A percentile compares a stretch with the other conserved stretches of the same genome.
Conservation (phyloP, 1,284 basidiomycete genomes). For the Cutaneotrichosporon curvatum region DNA sequence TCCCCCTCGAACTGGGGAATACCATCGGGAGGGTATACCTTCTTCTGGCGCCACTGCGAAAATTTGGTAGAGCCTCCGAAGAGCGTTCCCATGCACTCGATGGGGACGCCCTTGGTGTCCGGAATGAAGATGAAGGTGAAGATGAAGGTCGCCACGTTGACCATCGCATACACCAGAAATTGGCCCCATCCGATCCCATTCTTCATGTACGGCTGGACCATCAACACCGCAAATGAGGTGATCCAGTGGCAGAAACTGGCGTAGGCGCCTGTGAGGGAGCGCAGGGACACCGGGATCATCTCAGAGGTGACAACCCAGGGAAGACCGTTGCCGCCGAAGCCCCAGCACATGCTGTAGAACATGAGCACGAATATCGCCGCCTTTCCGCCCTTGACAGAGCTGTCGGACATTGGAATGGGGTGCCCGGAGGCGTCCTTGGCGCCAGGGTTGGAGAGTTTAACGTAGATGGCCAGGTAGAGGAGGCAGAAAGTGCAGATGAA, state of each 20-base stretch:
- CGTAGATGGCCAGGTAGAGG: slow-evolving; percentile 25
- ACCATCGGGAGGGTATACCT: slow-evolving; percentile 25
- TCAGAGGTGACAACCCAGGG: slow-evolving; percentile 29
- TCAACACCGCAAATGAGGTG: slow-evolving; percentile 28
- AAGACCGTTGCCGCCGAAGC: slow-evolving; percentile 25
- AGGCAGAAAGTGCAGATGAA: slow-evolving; percentile 20
- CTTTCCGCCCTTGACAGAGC: slow-evolving; percentile 21
- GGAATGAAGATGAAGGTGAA: slow-evolving; percentile 35
- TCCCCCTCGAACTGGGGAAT: too few species aligned
- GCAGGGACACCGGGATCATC: slow-evolving; percentile 30
- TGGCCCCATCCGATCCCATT: slow-evolving; percentile 19
- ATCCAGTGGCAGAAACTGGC: slow-evolving; percentile 27
- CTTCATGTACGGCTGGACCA: slow-evolving; percentile 26
- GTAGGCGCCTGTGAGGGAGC: slow-evolving; percentile 26
- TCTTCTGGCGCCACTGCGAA: slow-evolving; percentile 26
- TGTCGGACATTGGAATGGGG: slow-evolving; percentile 13
- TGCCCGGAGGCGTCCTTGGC: slow-evolving; percentile 3
- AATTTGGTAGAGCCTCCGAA: slow-evolving; percentile 17
- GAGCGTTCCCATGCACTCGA: slow-evolving; percentile 33
- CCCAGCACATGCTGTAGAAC: slow-evolving; percentile 21
- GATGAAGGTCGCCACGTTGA: slow-evolving; percentile 20
- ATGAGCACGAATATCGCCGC: slow-evolving; percentile 27
- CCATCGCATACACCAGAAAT: slow-evolving; percentile 35
- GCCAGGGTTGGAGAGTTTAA: slow-evolving; percentile 24
- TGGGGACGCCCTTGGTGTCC: slow-evolving; percentile 33